Percentiles rank a stretch among this genome's conserved stretches.
Evolutionary conservation across 129 eudicot genomes (phyloP).

Genomic region (Flaveria trinervia): DNA sequence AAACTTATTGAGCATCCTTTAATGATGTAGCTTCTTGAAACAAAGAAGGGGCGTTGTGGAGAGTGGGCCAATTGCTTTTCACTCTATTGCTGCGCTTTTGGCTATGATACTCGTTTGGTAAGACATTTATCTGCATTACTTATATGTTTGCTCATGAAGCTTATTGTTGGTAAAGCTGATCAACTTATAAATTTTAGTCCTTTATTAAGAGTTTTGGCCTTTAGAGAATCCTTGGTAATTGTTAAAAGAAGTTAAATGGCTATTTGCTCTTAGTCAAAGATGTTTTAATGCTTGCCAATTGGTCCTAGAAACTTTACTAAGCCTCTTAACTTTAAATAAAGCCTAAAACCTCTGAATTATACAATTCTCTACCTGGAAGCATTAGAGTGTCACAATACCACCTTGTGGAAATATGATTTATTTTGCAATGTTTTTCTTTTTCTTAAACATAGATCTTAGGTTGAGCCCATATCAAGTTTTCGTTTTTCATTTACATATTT

Average conservation of each 20-base stretch:
- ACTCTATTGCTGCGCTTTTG: conserved; percentile 89
- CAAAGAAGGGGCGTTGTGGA: conserved; percentile 96
- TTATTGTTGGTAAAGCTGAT: conserved; percentile 7
- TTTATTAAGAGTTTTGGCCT: background rate
- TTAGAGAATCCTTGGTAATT: conserved; percentile 10
- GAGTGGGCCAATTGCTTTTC: conserved; percentile 99
- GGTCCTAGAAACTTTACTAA: background rate
- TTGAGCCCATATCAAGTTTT: background rate
- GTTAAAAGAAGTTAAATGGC: background rate
- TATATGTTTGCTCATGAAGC: conserved; percentile 13
- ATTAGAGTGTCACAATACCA: too few relatives aligned
- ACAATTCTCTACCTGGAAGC: background rate
- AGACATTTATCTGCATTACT: conserved; percentile 33
- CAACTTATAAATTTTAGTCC: background rate
- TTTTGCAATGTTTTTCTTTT: background rate
- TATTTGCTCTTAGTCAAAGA: background rate
- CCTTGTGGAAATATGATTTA: background rate
- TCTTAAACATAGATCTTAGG: background rate
- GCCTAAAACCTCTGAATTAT: background rate
- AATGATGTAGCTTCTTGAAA: conserved; percentile 84
- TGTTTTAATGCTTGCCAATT: background rate
- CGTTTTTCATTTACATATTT: background rate
- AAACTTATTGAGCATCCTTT: conserved; percentile 24
- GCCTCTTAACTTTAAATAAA: background rate
- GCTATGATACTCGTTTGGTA: conserved; percentile 91